Conservation (phyloP, 768 basidiomycete genomes). For the Zangia roseola region DNA sequence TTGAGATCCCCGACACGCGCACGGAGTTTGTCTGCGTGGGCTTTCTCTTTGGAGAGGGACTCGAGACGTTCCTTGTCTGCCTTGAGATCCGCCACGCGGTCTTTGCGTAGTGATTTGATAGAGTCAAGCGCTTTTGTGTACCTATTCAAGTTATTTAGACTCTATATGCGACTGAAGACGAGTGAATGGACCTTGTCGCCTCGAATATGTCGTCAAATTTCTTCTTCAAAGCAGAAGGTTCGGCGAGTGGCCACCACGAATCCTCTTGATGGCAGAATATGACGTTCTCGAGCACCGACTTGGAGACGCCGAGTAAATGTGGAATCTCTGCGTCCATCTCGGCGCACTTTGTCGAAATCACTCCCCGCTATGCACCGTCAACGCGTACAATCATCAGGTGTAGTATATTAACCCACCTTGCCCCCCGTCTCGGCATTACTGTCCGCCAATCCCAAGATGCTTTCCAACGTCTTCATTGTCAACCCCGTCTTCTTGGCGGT, state of each 20-base stretch:
- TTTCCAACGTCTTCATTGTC: constrained; percentile 98
- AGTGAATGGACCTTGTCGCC: constrained; percentile 75
- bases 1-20: constrained; percentile 61
- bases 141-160: constrained; percentile 38
- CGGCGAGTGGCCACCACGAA: constrained; percentile 95
- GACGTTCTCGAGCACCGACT: constrained; percentile 97
- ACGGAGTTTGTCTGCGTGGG: constrained; percentile 81
- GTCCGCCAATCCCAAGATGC: constrained; percentile 76
- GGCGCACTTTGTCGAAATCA: constrained; percentile 96
- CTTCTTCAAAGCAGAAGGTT: constrained; percentile 90
- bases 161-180: neutral
- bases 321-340: constrained; percentile 97
- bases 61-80: constrained; percentile 87
- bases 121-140: constrained; percentile 96
- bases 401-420: constrained; percentile 65
- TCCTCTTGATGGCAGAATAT: constrained; percentile 99
- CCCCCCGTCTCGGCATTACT: constrained; percentile 61
- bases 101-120: constrained; percentile 89
- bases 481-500: constrained; percentile 90
- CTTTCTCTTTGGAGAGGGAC: constrained; percentile 76
- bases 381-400: neutral
- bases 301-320: constrained; percentile 89
- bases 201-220: constrained; percentile 99
- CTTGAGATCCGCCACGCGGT: constrained; percentile 86
- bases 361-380: constrained; percentile 56